These are phyloP conservation scores for Neopestalotiopsis sp. DNA, from an alignment of 2,329 filamentous ascomycete species.

Conservation along the genomic window DNA sequence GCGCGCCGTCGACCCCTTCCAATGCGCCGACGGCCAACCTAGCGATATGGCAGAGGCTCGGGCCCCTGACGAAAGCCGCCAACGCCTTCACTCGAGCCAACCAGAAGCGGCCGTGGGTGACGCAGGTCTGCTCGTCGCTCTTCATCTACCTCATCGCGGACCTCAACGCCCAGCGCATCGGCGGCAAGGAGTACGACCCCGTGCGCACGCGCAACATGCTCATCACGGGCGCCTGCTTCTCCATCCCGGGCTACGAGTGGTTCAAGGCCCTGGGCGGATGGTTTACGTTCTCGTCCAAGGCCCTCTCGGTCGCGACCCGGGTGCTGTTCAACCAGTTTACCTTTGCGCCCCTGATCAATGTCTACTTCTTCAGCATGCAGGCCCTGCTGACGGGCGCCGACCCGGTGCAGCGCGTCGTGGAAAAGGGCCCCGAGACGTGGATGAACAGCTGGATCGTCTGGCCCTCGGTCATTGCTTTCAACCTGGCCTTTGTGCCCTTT, in stretches of 20 bases:
- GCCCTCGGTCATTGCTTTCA: conserved; percentile 87
- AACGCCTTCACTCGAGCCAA: conserved; percentile 74
- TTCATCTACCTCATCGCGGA: conserved; percentile 83
- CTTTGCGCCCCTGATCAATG: conserved; percentile 85
- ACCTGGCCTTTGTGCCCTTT: conserved; percentile 80
- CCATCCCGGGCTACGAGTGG: conserved; percentile 82
- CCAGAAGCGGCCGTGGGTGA: conserved; percentile 74
- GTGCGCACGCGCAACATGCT: conserved; percentile 73
- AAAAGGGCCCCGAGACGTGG: conserved; percentile 78
- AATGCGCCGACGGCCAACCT: conserved; percentile 42
- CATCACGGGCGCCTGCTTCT: conserved; percentile 73
- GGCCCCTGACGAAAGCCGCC: conserved; percentile 58
- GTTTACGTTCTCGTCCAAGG: conserved; percentile 77
- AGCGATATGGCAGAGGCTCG: conserved; percentile 62
- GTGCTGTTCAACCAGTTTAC: conserved; percentile 79
- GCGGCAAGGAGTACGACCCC: conserved; percentile 68
- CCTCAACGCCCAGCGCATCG: conserved; percentile 75
- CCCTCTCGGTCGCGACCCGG: conserved; percentile 75
- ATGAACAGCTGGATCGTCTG: conserved; percentile 85
- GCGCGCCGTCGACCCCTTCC: conserved; percentile 49
- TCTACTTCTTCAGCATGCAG: conserved; percentile 83
- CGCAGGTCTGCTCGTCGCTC: conserved; percentile 77
- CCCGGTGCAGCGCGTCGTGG: conserved; percentile 64
- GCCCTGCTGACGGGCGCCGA: conserved; percentile 73
- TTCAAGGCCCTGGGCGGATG: conserved; percentile 43